These are phyloP conservation scores for Ustilago vetiveriae DNA, from an alignment of 1,284 basidiomycete species.

Conservation along the genomic window DNA sequence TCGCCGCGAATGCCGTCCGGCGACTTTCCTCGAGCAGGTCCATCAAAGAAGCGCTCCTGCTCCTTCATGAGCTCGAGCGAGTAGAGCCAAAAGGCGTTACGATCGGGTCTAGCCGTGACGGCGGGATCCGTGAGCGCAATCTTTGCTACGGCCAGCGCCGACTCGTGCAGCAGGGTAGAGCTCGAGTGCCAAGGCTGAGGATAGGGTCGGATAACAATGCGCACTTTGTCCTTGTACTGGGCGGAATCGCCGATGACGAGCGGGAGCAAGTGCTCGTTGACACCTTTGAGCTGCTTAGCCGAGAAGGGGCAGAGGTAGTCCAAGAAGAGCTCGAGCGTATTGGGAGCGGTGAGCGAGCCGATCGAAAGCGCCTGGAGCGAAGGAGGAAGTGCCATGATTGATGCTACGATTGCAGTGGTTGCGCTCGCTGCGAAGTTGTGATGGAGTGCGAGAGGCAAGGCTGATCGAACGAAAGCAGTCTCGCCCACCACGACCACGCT, in stretches of 20 bases:
- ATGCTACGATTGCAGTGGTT: not conserved
- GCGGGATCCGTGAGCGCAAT: slow-evolving; percentile 66
- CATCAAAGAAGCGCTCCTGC: slow-evolving; percentile 82
- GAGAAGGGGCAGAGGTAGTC: slow-evolving; percentile 73
- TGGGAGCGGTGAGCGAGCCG: slow-evolving; percentile 76
- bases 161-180: slow-evolving; percentile 82
- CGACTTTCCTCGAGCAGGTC: slow-evolving; percentile 76
- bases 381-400: slow-evolving; percentile 82
- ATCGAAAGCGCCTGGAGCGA: slow-evolving; percentile 78
- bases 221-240: slow-evolving; percentile 78
- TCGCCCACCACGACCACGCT: no score
- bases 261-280: slow-evolving; percentile 67
- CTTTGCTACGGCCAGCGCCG: slow-evolving; percentile 77
- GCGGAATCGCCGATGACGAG: slow-evolving; percentile 55
- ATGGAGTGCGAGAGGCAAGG: not conserved
- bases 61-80: slow-evolving; percentile 76
- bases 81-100: slow-evolving; percentile 59
- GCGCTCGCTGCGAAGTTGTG: not conserved
- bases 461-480: not conserved
- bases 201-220: slow-evolving; percentile 81
- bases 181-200: slow-evolving; percentile 73
- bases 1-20: slow-evolving; percentile 79
- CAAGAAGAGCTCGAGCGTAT: slow-evolving; percentile 82
- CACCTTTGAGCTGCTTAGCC: slow-evolving; percentile 68
- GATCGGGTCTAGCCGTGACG: slow-evolving; percentile 22